phyloP scores from a whole-genome alignment of 1,284 basidiomycete genomes.

The Irpex lacteus region DNA sequence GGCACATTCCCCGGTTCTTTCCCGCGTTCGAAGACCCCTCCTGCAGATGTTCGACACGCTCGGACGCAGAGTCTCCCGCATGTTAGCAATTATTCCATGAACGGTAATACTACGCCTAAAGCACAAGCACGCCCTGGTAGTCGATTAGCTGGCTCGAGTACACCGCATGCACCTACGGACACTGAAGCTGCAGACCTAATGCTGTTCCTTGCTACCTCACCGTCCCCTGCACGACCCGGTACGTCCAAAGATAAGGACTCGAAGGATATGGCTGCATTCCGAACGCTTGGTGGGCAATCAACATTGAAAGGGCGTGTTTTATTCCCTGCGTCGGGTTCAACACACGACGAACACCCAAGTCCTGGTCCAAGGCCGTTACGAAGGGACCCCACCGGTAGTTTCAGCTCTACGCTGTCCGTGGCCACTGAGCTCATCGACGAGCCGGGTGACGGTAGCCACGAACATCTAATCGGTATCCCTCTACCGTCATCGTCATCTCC shows the following conservation, averaged over 20 bases:
- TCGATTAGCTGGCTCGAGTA: conserved; percentile 19
- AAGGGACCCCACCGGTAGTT: conserved; percentile 30
- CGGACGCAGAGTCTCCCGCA: conserved; percentile 20
- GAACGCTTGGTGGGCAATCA: conserved; percentile 46
- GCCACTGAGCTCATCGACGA: conserved; percentile 23
- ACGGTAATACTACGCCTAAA: conserved; percentile 26
- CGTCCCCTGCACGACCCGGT: conserved; percentile 66
- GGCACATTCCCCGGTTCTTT: conserved; percentile 25
- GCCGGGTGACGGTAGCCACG: conserved; percentile 15
- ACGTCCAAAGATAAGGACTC: conserved; percentile 44
- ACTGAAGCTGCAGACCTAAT: conserved; percentile 79
- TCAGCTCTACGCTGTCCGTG: conserved; percentile 26
- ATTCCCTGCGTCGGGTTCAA: conserved; percentile 41
- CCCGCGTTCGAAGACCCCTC: conserved; percentile 30
- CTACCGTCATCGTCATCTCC: conserved; percentile 13
- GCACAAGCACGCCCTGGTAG: conserved; percentile 25
- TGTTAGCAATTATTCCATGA: conserved; percentile 19
- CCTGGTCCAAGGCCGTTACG: conserved; percentile 19
- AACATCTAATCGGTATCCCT: conserved; percentile 10
- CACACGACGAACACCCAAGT: conserved; percentile 17
- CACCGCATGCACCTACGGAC: conserved; percentile 47
- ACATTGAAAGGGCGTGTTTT: conserved; percentile 67
- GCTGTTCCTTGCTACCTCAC: conserved; percentile 77
- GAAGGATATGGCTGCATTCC: conserved; percentile 52
- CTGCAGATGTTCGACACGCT: conserved; percentile 15